A percentile compares a stretch with the other conserved stretches of the same genome.
Conservation (phyloP, 805 yeast species). For the Candida ponderosae region DNA sequence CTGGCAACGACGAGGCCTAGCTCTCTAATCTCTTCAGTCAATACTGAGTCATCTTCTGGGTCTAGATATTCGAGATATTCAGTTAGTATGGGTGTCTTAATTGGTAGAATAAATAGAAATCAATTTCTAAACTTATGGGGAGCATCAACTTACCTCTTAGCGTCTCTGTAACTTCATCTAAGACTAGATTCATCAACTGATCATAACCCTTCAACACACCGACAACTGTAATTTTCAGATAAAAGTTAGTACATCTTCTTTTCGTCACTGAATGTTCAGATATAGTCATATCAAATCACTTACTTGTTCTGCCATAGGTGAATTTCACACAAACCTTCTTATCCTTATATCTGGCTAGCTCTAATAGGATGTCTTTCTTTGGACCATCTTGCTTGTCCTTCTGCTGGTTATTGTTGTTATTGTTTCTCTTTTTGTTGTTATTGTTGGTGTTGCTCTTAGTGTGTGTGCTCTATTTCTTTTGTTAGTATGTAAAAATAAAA, state of each 20-base stretch:
- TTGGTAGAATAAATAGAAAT: conserved; percentile 1
- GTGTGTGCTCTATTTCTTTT: too few relatives aligned
- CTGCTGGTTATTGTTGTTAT: conserved; percentile 14
- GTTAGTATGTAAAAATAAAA: too few relatives aligned
- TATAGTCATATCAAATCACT: conserved; percentile 4
- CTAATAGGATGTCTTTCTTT: conserved; percentile 83
- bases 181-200: conserved; percentile 70
- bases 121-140: neutral
- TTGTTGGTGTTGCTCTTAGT: conserved; percentile 11
- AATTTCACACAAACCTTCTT: conserved; percentile 68
- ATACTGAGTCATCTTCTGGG: conserved; percentile 50
- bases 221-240: conserved; percentile 29
- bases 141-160: conserved; percentile 44
- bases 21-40: conserved; percentile 51
- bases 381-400: conserved; percentile 57
- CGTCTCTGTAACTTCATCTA: conserved; percentile 63
- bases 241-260: neutral
- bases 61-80: conserved; percentile 24
- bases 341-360: conserved; percentile 70
- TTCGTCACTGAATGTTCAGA: neutral
- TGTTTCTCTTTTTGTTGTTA: conserved; percentile 10
- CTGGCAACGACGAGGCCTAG: conserved; percentile 80
- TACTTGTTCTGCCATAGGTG: conserved; percentile 71
- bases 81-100: too few relatives aligned
- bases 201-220: conserved; percentile 83